phyloP scores from a whole-genome alignment of 1,139 yeast genomes.

The Geotrichum candidum region DNA sequence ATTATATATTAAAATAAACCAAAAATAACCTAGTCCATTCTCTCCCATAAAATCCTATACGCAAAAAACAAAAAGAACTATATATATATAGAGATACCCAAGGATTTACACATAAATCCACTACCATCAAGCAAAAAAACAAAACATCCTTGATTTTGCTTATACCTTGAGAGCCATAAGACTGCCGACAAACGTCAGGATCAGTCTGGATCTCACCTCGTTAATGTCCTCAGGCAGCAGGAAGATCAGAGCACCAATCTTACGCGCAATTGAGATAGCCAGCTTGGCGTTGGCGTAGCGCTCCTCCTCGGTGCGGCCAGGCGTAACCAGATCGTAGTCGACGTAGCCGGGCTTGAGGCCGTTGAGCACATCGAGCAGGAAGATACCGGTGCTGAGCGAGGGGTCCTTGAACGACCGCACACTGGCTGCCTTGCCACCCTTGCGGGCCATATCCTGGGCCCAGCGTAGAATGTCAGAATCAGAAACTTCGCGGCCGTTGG shows the following conservation, averaged over 20 bases:
- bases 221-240: constrained; percentile 98
- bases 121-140: background rate
- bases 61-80: background rate
- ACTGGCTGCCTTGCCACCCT: constrained; percentile 68
- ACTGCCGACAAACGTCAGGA: constrained; percentile 90
- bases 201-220: constrained; percentile 90
- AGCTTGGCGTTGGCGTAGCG: constrained; percentile 89
- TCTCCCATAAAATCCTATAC: background rate
- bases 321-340: constrained; percentile 83
- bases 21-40: too few species aligned
- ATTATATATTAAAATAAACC: too few species aligned
- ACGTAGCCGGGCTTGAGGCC: constrained; percentile 97
- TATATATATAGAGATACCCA: background rate
- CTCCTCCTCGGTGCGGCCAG: constrained; percentile 76
- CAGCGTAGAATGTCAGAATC: constrained; percentile 86
- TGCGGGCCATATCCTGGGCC: constrained; percentile 81
- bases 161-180: constrained; percentile 57
- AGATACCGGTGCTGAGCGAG: constrained; percentile 67
- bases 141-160: background rate
- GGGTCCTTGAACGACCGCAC: constrained; percentile 84
- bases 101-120: background rate
- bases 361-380: constrained; percentile 80
- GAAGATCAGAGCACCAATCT: constrained; percentile 96
- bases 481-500: constrained; percentile 65
- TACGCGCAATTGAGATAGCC: constrained; percentile 97